Conservation (phyloP, 1,284 basidiomycete genomes). For the Mrakiaceae sp. region DNA sequence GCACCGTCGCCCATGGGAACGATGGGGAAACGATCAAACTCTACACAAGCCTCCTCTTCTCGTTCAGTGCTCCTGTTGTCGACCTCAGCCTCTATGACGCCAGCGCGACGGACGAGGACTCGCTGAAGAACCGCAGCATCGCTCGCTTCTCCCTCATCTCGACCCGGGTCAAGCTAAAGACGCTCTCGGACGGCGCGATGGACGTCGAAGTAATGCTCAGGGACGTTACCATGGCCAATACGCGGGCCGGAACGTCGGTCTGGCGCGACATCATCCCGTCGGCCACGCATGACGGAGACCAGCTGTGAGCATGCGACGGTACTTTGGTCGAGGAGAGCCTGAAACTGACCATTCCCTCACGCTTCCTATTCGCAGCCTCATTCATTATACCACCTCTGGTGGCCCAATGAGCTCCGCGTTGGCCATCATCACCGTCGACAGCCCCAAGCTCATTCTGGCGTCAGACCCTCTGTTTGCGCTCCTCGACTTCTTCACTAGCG, state of each 20-base stretch:
- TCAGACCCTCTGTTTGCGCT: conserved; percentile 85
- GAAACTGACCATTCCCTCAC: neutral
- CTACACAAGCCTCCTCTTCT: conserved; percentile 64
- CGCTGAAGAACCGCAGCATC: conserved; percentile 68
- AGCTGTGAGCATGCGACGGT: conserved; percentile 41
- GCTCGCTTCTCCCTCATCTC: conserved; percentile 74
- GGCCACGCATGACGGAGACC: conserved; percentile 77
- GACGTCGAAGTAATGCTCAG: conserved; percentile 73
- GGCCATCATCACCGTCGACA: conserved; percentile 80
- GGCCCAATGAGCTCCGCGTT: conserved; percentile 49
- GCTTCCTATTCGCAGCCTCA: conserved; percentile 44
- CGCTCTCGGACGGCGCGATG: conserved; percentile 67
- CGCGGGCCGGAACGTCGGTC: conserved; percentile 63
- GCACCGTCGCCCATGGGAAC: conserved; percentile 27
- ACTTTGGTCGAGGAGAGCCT: too few species aligned
- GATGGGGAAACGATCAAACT: conserved; percentile 20
- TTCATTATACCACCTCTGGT: conserved; percentile 69
- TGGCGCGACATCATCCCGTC: conserved; percentile 95
- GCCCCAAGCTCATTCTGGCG: conserved; percentile 86
- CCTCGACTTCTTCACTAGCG: conserved; percentile 68
- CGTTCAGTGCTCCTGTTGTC: conserved; percentile 61
- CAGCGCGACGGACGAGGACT: conserved; percentile 48
- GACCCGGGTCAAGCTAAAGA: conserved; percentile 69
- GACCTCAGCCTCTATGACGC: conserved; percentile 86
- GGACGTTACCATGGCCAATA: conserved; percentile 87